Percentiles rank a stretch among this genome's conserved stretches.
These are phyloP conservation scores for Quaeritorhiza haematococci DNA, from an alignment of 371 early-diverging fungal species.

Conservation along the genomic window DNA sequence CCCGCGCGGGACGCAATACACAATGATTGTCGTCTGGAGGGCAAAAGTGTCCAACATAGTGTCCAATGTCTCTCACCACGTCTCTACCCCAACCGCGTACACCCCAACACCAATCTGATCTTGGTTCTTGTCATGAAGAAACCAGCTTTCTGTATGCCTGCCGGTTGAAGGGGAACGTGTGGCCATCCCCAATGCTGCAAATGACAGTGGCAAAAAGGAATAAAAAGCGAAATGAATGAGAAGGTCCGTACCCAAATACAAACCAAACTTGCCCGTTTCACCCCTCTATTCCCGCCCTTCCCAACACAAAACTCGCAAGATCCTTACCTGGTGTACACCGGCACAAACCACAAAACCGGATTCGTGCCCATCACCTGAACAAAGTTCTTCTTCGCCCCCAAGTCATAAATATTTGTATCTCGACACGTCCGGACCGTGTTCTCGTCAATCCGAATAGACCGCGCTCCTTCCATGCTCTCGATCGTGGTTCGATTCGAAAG, in stretches of 20 bases:
- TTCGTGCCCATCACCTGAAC: slow-evolving; percentile 52
- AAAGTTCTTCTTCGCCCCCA: slow-evolving; percentile 51
- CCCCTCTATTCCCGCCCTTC: not conserved
- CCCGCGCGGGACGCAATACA: too few species aligned
- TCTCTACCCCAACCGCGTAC: too few species aligned
- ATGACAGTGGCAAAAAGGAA: not conserved
- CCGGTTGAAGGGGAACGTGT: slow-evolving; percentile 26
- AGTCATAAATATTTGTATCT: slow-evolving; percentile 59
- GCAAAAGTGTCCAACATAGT: too few species aligned
- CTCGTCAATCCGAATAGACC: slow-evolving; percentile 17
- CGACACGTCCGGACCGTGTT: slow-evolving; percentile 8
- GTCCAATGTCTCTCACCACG: too few species aligned
- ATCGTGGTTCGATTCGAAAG: slow-evolving; percentile 62
- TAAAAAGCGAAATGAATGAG: too few species aligned
- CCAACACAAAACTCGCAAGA: not conserved
- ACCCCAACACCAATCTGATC: too few species aligned
- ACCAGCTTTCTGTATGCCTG: slow-evolving; percentile 17
- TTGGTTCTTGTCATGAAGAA: slow-evolving; percentile 17
- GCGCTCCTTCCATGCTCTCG: slow-evolving; percentile 52
- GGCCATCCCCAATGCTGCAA: slow-evolving; percentile 30
- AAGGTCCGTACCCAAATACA: too few species aligned
- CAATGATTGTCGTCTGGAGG: too few species aligned
- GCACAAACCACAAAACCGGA: slow-evolving; percentile 53
- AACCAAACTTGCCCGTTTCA: too few species aligned
- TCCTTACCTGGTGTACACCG: slow-evolving; percentile 47